Conservation (phyloP, 1,284 basidiomycete genomes). For the Peniophora sp. region DNA sequence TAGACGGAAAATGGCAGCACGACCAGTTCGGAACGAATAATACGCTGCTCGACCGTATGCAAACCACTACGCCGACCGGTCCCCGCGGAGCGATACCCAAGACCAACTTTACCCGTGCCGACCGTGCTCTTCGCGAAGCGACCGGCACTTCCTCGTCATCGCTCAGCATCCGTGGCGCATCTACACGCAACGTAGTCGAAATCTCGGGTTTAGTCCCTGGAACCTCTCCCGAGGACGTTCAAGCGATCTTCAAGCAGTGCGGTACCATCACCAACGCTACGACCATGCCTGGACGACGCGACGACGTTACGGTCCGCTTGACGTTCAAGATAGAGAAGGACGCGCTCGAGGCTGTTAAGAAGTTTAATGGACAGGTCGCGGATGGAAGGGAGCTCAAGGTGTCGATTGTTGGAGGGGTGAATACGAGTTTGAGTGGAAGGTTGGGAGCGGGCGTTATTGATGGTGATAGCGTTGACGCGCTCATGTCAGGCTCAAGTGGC, state of each 20-base stretch:
- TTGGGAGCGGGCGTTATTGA: constrained; percentile 49
- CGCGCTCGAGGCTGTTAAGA: constrained; percentile 61
- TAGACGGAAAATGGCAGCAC: constrained; percentile 64
- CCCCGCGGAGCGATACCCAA: constrained; percentile 30
- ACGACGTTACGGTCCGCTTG: constrained; percentile 59
- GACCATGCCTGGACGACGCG: constrained; percentile 18
- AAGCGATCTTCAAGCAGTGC: constrained; percentile 77
- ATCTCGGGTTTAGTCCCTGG: constrained; percentile 69
- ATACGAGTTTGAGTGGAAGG: constrained; percentile 45
- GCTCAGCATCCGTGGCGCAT: constrained; percentile 71
- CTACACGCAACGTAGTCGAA: constrained; percentile 61
- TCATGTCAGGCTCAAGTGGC: constrained; percentile 45
- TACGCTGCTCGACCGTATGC: constrained; percentile 37
- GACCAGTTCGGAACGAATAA: constrained; percentile 53
- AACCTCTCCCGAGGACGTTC: constrained; percentile 79
- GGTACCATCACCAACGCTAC: constrained; percentile 54
- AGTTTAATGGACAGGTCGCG: constrained; percentile 75
- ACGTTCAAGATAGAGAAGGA: constrained; percentile 62
- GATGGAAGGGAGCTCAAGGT: constrained; percentile 73
- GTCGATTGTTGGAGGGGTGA: constrained; percentile 50
- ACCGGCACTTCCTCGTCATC: constrained; percentile 17
- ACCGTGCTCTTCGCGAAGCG: constrained; percentile 33
- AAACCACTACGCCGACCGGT: constrained; percentile 27
- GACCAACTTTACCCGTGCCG: constrained; percentile 41
- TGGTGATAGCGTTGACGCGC: constrained; percentile 56